Evolutionary conservation across 2,329 filamentous ascomycete genomes (phyloP), one percentile per base, ranked within the genome.

Genomic region (Curvularia lunata): DNA sequence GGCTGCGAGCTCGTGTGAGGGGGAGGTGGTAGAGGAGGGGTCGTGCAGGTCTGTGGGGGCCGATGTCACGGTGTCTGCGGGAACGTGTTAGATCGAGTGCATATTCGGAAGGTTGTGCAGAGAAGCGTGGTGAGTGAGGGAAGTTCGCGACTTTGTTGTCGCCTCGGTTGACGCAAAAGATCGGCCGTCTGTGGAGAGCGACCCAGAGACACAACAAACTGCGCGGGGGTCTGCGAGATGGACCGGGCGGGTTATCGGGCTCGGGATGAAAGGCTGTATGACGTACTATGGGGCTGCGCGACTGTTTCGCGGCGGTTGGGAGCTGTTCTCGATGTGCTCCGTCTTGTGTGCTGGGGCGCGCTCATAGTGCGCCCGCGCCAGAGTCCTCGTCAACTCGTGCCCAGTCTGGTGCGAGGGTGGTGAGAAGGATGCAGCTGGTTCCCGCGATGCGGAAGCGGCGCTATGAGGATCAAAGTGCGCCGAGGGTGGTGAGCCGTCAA

Each of bases 1-100:
- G 23, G 59, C 57, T 43, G 64, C 50, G 46, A 64, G 49, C 34
- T 52, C 58, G 48, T 49, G 59, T 43, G 67, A 88, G 87, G 67
- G 77, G 74, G 59, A 78, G 66, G 52, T 71, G 68, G 64, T 85
- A 84, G 62, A 61, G 43, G 70, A 67, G 63, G 67, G 63, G 61
- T 61, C 50, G 48, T 60, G 52, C 34, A 13, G 52, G 34, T 62
- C 59, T 56, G 25, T 58, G n/a, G 52, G 63, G 18, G 57, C 60
- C n/a, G 53, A 60, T 48, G 62, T 52, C 54, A 52, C 52, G 8
- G 60, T 50, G 42, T 58, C 71, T 73, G 41, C 27, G 21, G 19
- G 32, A 18, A n/a, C 18, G 41, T 42, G 34, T 52, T 47, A 54
- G 54, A 64, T 49, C 38, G 48, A 28, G 41, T 38, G 34, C 13